These are phyloP conservation scores for Fomitiporia mediterranea DNA, from an alignment of 1,284 basidiomycete genomes.

Conservation along the genomic window DNA sequence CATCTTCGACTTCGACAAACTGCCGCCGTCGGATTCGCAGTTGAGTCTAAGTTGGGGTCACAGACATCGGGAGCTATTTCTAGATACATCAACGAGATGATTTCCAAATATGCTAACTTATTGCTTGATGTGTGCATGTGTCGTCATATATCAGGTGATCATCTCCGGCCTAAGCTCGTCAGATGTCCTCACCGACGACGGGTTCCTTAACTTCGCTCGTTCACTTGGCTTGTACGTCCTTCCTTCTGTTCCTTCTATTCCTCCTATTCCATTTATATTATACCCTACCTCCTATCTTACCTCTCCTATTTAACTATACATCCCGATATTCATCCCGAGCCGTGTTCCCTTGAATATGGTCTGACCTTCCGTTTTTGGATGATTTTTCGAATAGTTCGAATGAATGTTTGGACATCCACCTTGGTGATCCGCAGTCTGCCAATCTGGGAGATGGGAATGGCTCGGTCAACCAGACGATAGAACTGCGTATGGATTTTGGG, in stretches of 20 bases:
- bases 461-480: conserved; percentile 43
- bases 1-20: background rate
- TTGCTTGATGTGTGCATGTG: background rate
- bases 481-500: conserved; percentile 68
- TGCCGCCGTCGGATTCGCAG: background rate
- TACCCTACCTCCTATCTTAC: background rate
- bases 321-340: too few species aligned
- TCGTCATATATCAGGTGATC: conserved; percentile 1
- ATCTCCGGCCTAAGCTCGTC: conserved; percentile 53
- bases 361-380: background rate
- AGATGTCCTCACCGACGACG: conserved; percentile 59
- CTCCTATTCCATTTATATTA: too few species aligned
- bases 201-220: conserved; percentile 54
- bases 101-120: background rate
- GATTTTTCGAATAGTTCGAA: conserved; percentile 46
- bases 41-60: background rate
- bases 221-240: conserved; percentile 57
- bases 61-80: too few species aligned
- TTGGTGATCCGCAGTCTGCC: conserved; percentile 50
- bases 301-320: background rate
- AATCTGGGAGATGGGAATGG: conserved; percentile 19
- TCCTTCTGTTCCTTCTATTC: background rate
- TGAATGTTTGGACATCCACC: conserved; percentile 68
- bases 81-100: too few species aligned
- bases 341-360: too few species aligned